phyloP scores from a whole-genome alignment of 306 rosid genomes.

The Senna siamea region DNA sequence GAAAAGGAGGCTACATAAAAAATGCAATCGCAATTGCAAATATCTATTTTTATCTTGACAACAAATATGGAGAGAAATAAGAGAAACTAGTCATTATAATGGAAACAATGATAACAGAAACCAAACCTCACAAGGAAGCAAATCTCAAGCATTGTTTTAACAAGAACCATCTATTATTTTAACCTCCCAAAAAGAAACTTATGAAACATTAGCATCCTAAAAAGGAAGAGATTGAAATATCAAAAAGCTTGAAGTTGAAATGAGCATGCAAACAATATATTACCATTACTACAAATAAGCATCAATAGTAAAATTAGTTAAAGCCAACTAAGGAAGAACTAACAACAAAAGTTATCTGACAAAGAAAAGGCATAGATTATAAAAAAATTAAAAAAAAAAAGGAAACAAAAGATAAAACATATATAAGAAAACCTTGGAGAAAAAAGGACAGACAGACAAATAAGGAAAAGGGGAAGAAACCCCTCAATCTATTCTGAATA shows the following conservation, averaged over 20 bases:
- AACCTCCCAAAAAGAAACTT: conserved; percentile 68
- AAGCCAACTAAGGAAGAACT: conserved; percentile 25
- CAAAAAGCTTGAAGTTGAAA: conserved; percentile 21
- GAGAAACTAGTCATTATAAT: conserved; percentile 1
- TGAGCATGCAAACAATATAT: not conserved
- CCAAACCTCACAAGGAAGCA: conserved; percentile 93
- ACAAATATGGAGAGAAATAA: conserved; percentile 23
- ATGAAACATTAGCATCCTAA: conserved; percentile 65
- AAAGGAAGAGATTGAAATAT: conserved; percentile 8
- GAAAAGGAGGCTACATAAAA: not conserved
- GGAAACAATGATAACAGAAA: conserved; percentile 42
- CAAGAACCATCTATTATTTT: conserved; percentile 72
- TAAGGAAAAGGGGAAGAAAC: not conserved
- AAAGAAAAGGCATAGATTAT: conserved; percentile 13
- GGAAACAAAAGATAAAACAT: not conserved
- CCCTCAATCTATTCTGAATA: not conserved
- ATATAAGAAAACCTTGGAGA: not conserved
- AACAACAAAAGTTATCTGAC: conserved; percentile 17
- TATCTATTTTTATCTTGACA: not conserved
- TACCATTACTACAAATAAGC: conserved; percentile 19
- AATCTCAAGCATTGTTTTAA: conserved; percentile 62
- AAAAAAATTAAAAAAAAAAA: too few relatives aligned
- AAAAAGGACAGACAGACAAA: not conserved
- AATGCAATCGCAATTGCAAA: not conserved
- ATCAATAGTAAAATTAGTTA: too few relatives aligned